Conservation (phyloP, 495 filamentous ascomycete genomes). For the Sabuloglossum arenarium region DNA sequence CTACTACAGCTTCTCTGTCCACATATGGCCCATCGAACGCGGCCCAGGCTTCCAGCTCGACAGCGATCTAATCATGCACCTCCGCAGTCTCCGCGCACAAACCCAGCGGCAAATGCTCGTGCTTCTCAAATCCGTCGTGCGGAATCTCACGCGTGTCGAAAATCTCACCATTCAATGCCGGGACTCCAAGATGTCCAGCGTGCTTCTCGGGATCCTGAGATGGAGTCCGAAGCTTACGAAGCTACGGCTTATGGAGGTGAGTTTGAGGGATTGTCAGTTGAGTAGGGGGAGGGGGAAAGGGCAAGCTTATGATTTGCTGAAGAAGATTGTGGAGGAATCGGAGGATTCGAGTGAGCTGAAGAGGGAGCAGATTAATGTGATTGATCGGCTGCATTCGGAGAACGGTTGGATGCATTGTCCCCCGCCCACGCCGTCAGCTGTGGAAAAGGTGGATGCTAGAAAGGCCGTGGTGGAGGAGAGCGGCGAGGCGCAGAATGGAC, state of each 20-base stretch:
- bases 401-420: neutral
- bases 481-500: neutral
- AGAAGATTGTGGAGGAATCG: neutral
- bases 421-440: neutral
- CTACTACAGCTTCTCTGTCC: neutral
- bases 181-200: neutral
- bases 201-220: neutral
- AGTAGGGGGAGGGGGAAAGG: neutral
- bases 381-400: neutral
- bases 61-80: neutral
- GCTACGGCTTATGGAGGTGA: neutral
- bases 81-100: neutral
- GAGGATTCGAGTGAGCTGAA: neutral
- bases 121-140: neutral
- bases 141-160: neutral
- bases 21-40: neutral
- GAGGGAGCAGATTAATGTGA: neutral
- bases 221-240: neutral
- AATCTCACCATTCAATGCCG: neutral
- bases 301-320: neutral
- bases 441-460: neutral
- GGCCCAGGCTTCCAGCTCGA: neutral
- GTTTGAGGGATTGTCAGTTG: neutral
- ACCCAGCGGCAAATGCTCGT: neutral
- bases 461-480: neutral